A percentile compares a stretch with the other conserved stretches of the same genome.
Evolutionary conservation across 805 yeast genomes (phyloP).

Genomic region (Candida sphagnicola): DNA sequence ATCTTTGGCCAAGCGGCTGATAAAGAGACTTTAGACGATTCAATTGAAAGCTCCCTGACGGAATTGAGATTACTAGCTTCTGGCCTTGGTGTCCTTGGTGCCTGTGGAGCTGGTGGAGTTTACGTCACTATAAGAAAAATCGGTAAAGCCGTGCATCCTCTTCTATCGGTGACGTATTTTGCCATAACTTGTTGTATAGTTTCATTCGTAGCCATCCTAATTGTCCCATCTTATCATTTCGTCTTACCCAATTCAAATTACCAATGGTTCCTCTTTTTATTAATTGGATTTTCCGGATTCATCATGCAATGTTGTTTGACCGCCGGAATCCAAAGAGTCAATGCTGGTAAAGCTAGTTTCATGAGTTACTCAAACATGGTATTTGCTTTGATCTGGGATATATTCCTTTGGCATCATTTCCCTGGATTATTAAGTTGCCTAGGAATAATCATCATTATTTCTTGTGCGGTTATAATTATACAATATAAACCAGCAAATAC

Average conservation of each 20-base stretch:
- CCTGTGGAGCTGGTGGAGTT: slow-evolving; percentile 65
- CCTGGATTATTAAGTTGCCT: slow-evolving; percentile 66
- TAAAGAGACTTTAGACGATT: slow-evolving; percentile 25
- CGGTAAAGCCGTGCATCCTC: slow-evolving; percentile 76
- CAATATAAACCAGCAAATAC: slow-evolving; percentile 12
- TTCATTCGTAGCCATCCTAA: slow-evolving; percentile 47
- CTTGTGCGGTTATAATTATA: slow-evolving; percentile 56
- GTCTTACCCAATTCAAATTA: slow-evolving; percentile 53
- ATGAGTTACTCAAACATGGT: slow-evolving; percentile 75
- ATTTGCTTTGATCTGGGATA: slow-evolving; percentile 76
- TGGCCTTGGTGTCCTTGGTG: slow-evolving; percentile 60
- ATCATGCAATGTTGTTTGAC: slow-evolving; percentile 76
- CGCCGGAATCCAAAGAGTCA: slow-evolving; percentile 77
- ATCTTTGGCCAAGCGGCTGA: slow-evolving; percentile 48
- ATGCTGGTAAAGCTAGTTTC: slow-evolving; percentile 71
- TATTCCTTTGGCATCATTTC: slow-evolving; percentile 62
- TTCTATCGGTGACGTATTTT: slow-evolving; percentile 74
- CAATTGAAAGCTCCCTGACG: slow-evolving; percentile 50
- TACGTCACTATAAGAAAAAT: slow-evolving; percentile 69
- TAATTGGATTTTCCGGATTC: slow-evolving; percentile 76
- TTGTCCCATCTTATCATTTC: slow-evolving; percentile 57
- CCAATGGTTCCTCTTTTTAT: slow-evolving; percentile 63
- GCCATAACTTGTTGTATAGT: slow-evolving; percentile 57
- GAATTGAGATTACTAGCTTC: slow-evolving; percentile 60
- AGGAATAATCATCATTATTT: slow-evolving; percentile 67